A percentile compares a stretch with the other conserved stretches of the same genome.
Conservation (phyloP, 306 rosid genomes). For the Castanea mollissima region DNA sequence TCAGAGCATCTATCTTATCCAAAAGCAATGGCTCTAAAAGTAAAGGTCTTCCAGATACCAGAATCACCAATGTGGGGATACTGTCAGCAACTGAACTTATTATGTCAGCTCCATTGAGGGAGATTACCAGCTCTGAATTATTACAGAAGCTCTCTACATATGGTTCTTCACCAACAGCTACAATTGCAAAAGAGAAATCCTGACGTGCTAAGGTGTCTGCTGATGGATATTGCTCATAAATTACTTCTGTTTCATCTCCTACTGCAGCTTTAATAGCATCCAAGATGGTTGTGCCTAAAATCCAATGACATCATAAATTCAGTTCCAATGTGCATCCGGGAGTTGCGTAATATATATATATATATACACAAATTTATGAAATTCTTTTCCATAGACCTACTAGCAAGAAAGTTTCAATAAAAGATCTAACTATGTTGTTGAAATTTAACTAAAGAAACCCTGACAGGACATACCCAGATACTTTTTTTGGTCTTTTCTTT, state of each 20-base stretch:
- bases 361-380: background rate
- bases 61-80: conserved; percentile 47
- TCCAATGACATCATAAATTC: background rate
- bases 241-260: conserved; percentile 36
- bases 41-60: conserved; percentile 52
- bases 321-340: conserved; percentile 9
- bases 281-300: conserved; percentile 49
- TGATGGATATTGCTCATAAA: conserved; percentile 41
- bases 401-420: background rate
- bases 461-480: too few relatives aligned
- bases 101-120: conserved; percentile 31
- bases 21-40: conserved; percentile 35
- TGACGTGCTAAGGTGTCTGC: conserved; percentile 32
- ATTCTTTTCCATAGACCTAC: background rate
- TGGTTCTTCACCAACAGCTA: conserved; percentile 53
- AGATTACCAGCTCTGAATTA: conserved; percentile 30
- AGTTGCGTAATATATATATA: too few relatives aligned
- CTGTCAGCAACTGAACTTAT: conserved; percentile 34
- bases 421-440: background rate
- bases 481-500: background rate
- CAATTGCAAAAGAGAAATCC: conserved; percentile 45
- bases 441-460: too few relatives aligned
- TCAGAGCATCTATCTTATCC: conserved; percentile 35
- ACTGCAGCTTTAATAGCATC: conserved; percentile 46
- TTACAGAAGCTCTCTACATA: conserved; percentile 46